Base-by-base conservation (phyloP, 106 monocot genomes). In the Platanthera guangdongensis region DNA sequence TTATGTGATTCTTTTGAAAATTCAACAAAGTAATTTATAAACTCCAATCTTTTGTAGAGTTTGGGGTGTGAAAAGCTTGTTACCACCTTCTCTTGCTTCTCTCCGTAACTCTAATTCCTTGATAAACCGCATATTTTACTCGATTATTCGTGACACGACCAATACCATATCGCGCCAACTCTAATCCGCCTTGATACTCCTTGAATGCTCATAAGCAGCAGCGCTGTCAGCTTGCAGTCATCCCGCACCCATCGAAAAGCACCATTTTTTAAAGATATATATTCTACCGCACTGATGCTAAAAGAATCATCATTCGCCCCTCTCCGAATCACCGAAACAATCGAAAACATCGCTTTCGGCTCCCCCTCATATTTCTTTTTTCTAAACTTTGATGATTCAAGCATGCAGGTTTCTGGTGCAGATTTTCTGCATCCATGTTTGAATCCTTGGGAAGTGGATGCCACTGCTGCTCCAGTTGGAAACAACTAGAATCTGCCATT, bases 381-480 rank as follows among this genome's bases (percentile, higher is more conserved):
- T 68, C 45, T 0, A 47, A 16, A 7, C 70, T 48, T 32, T n/a
- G 45, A 47, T 70, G 47, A 48, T 70, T 45, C n/a, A 47, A 12
- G 70, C 65, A 30, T 25, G 65, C 25, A 65, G 7, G 47, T 16
- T 48, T 70, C 47, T 3, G 47, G 2, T 46, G 16, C 47, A 39
- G 39, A 39, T 39, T 39, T 39, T 39, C 39, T 39, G 39, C 0
- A 39, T 39, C 39, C 39, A 39, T 39, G 39, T 39, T 3, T 39
- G 39, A 39, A 39, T 39, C 39, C 39, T 39, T 2, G 39, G 39
- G 39, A 45, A 70, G 70, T 70, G 70, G 70, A 46, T 70, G 46
- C 70, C 70, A 70, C 70, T 2, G 47, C 70, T 70, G 8, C 70
- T 48, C 46, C 70, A 70, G 70, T 70, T 70, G 70, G 70, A 70